Conservation (phyloP, 257 asterid genomes). For the Solanum pinnatisectum region DNA sequence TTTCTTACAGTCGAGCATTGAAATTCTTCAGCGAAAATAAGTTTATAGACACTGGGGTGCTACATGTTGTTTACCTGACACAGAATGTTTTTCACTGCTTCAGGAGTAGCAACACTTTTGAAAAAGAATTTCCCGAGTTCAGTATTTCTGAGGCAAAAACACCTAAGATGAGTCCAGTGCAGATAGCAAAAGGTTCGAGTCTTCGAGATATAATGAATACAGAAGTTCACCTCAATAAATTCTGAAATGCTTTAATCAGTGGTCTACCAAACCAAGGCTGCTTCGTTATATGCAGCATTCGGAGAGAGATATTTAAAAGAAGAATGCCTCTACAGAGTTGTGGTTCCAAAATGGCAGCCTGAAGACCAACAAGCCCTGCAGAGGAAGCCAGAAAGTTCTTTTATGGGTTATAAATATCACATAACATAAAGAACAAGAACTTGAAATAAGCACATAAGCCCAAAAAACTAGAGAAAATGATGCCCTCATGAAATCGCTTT, state of each 20-base stretch:
- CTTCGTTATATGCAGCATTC: constrained; percentile 86
- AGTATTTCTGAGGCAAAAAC: constrained; percentile 45
- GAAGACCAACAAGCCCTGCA: constrained; percentile 93
- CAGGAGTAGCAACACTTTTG: constrained; percentile 63
- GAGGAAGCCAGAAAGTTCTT: neutral
- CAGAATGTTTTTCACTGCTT: constrained; percentile 78
- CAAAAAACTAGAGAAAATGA: neutral
- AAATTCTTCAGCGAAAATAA: neutral
- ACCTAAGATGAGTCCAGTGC: neutral
- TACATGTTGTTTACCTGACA: constrained; percentile 49
- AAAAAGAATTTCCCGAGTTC: constrained; percentile 67
- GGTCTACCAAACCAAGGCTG: constrained; percentile 91
- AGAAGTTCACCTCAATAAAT: constrained; percentile 49
- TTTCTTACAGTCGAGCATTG: neutral
- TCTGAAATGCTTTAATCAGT: constrained; percentile 73
- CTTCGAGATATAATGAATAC: neutral
- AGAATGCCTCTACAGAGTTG: constrained; percentile 65
- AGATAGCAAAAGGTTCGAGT: neutral
- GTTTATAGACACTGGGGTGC: neutral
- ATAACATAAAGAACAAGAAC: neutral
- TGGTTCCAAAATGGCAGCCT: constrained; percentile 75
- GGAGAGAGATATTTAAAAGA: constrained; percentile 77
- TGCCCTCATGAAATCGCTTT: neutral
- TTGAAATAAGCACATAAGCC: neutral
- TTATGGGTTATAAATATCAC: neutral